A percentile compares a stretch with the other conserved stretches of the same genome.
Conservation (phyloP, 345 rosid genomes). For the Clausena lansium region DNA sequence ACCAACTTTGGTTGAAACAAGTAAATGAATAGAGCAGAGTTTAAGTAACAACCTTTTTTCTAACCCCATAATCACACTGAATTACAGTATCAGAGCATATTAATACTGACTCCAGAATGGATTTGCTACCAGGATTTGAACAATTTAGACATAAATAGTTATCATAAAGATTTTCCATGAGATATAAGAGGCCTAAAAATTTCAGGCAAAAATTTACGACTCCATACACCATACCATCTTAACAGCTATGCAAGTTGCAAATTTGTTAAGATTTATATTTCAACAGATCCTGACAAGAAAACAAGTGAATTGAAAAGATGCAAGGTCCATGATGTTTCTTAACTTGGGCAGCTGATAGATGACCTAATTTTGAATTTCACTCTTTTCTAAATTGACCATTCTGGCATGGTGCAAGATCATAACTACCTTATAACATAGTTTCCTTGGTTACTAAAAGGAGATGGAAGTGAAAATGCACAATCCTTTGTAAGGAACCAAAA, state of each 20-base stretch:
- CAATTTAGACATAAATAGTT: background rate
- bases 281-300: background rate
- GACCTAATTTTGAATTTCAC: background rate
- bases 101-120: background rate
- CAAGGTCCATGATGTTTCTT: background rate
- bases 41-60: background rate
- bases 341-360: background rate
- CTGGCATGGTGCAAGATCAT: background rate
- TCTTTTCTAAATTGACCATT: background rate
- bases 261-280: background rate
- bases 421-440: conserved; percentile 87
- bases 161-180: background rate
- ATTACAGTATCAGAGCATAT: background rate
- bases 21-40: background rate
- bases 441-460: conserved; percentile 83
- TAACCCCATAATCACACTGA: background rate
- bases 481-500: conserved; percentile 81
- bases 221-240: background rate
- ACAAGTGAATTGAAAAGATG: background rate
- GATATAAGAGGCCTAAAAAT: background rate
- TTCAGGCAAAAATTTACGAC: background rate
- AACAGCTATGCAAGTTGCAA: background rate
- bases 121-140: background rate
- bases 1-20: background rate
- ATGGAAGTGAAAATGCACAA: conserved; percentile 76